Conservation (phyloP, 2,329 filamentous ascomycete species). For the Xylaria digitata region DNA sequence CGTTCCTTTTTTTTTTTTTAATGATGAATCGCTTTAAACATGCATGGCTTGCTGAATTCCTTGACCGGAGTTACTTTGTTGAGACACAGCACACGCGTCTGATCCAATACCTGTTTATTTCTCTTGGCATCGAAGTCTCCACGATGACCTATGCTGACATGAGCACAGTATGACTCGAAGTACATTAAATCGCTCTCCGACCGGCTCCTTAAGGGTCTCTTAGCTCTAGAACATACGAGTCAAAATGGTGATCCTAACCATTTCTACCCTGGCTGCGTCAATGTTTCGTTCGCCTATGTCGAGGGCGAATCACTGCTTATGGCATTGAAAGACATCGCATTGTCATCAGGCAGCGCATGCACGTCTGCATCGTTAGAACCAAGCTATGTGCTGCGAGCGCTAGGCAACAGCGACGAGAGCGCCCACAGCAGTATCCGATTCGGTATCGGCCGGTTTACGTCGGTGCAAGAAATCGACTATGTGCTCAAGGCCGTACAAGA, state of each 20-base stretch:
- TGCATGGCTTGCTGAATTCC: conserved; percentile 91
- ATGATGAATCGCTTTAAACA: conserved; percentile 88
- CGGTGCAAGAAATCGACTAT: conserved; percentile 95
- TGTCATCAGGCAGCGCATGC: conserved; percentile 96
- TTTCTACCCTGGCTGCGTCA: conserved; percentile 97
- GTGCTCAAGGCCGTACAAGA: conserved; percentile 93
- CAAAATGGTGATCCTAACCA: conserved; percentile 86
- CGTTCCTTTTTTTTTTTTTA: conserved; percentile 42
- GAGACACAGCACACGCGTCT: conserved; percentile 76
- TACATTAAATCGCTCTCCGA: conserved; percentile 86
- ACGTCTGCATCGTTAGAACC: conserved; percentile 97
- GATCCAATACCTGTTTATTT: conserved; percentile 52
- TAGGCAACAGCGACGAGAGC: conserved; percentile 96
- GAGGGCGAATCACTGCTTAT: conserved; percentile 98
- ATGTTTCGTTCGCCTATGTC: conserved; percentile 98
- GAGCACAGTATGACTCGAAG: conserved; percentile 84
- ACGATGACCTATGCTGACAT: conserved; percentile 18
- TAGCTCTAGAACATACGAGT: conserved; percentile 89
- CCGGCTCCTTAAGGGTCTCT: conserved; percentile 81
- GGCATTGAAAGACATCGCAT: conserved; percentile 96
- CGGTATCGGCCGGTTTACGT: conserved; percentile 96
- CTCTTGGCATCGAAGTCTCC: not conserved
- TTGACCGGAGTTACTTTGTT: conserved; percentile 69
- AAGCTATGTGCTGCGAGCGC: conserved; percentile 91
- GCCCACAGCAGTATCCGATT: conserved; percentile 98